phyloP scores from a whole-genome alignment of 495 filamentous ascomycete genomes.

The Penicillium bovifimosum region DNA sequence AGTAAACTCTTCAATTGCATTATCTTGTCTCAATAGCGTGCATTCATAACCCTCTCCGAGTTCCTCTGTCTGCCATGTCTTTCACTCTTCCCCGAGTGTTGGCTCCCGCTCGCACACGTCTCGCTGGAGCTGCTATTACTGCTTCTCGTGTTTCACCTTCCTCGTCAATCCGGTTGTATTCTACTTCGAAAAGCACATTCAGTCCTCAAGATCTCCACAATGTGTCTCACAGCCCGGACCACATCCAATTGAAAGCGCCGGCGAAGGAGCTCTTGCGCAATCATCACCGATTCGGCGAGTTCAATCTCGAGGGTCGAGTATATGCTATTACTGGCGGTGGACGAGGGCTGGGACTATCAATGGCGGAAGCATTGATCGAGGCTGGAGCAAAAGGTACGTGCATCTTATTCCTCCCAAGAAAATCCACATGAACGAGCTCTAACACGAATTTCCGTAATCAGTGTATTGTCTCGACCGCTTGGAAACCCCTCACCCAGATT shows the following conservation, averaged over 20 bases:
- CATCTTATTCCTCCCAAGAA: background rate
- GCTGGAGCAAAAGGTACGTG: conserved; percentile 57
- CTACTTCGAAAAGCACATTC: conserved; percentile 13
- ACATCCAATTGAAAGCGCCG: conserved; percentile 34
- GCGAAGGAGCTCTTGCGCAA: conserved; percentile 17
- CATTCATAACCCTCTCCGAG: no score
- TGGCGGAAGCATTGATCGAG: conserved; percentile 66
- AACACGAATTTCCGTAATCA: conserved; percentile 15
- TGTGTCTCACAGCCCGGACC: conserved; percentile 19
- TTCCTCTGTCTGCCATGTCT: conserved; percentile 8
- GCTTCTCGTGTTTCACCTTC: conserved; percentile 5
- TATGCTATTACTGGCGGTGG: conserved; percentile 60
- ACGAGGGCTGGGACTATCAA: conserved; percentile 56
- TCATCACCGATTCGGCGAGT: conserved; percentile 39
- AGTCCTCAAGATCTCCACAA: conserved; percentile 16
- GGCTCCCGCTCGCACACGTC: conserved; percentile 10
- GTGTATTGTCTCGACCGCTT: conserved; percentile 62
- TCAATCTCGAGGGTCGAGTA: conserved; percentile 53
- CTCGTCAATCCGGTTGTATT: conserved; percentile 13
- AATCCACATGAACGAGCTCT: background rate
- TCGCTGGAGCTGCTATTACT: conserved; percentile 7
- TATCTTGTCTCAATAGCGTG: no score
- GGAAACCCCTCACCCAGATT: conserved; percentile 45
- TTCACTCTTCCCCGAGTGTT: conserved; percentile 9
- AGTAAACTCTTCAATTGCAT: no score